Conservation (phyloP, 2,329 filamentous ascomycete genomes). For the Parastagonospora avenae region DNA sequence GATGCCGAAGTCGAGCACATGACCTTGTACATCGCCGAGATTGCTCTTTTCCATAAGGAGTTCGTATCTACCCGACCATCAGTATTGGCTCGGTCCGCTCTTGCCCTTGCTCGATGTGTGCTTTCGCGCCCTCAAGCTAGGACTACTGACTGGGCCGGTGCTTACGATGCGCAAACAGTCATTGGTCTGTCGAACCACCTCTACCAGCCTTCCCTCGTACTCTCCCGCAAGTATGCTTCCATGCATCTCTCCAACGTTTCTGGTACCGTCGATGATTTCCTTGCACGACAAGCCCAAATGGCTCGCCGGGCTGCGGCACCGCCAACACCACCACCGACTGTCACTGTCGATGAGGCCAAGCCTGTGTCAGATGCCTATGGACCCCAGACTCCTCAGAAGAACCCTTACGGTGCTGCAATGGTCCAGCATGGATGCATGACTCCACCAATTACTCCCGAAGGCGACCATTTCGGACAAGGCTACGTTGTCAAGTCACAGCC, state of each 20-base stretch:
- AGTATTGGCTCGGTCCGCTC: slow-evolving; percentile 83
- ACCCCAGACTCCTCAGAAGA: slow-evolving; percentile 81
- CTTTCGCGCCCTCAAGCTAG: slow-evolving; percentile 78
- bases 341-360: slow-evolving; percentile 57
- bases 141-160: slow-evolving; percentile 75
- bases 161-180: slow-evolving; percentile 71
- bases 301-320: slow-evolving; percentile 47
- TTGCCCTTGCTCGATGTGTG: slow-evolving; percentile 86
- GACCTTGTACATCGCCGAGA: slow-evolving; percentile 92
- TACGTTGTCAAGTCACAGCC: slow-evolving; percentile 38
- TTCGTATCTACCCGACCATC: slow-evolving; percentile 94
- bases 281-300: slow-evolving; percentile 63
- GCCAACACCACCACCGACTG: slow-evolving; percentile 66
- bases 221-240: slow-evolving; percentile 71
- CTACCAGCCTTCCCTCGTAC: slow-evolving; percentile 69
- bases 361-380: slow-evolving; percentile 54
- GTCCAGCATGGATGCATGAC: slow-evolving; percentile 79
- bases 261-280: slow-evolving; percentile 68
- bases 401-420: slow-evolving; percentile 64
- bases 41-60: slow-evolving; percentile 93
- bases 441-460: slow-evolving; percentile 82
- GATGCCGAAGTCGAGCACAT: slow-evolving; percentile 93
- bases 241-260: slow-evolving; percentile 69
- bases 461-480: slow-evolving; percentile 45
- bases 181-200: slow-evolving; percentile 69